Percentiles rank a stretch among this genome's conserved stretches.
Conservation (phyloP, 2,329 filamentous ascomycete genomes). For the Trichophyton benhamiae region DNA sequence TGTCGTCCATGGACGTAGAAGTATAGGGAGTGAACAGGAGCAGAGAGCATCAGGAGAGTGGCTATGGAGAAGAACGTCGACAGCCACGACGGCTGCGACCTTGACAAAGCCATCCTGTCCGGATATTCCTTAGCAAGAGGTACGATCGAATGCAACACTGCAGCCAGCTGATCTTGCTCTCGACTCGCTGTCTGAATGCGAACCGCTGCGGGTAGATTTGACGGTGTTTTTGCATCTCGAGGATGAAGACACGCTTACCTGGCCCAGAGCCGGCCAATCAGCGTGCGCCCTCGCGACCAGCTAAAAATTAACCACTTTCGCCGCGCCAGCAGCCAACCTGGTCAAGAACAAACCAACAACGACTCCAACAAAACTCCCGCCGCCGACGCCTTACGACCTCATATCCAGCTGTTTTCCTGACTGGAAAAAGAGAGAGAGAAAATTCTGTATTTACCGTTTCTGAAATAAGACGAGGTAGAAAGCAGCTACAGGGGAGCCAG, state of each 20-base stretch:
- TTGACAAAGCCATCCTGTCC: constrained; percentile 25
- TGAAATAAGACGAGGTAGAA: background rate
- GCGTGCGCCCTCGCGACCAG: background rate
- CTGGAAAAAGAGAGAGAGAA: background rate
- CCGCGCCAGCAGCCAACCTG: background rate
- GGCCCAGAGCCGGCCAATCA: constrained; percentile 7
- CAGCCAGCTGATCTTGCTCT: background rate
- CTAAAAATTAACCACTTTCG: background rate
- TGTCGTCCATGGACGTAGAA: constrained; percentile 82
- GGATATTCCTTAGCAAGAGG: background rate
- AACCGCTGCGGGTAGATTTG: background rate
- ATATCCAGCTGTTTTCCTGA: background rate
- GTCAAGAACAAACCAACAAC: background rate
- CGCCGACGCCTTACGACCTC: background rate
- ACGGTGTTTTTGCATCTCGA: background rate
- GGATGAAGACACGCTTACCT: background rate
- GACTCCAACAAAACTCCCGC: background rate
- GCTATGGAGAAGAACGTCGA: constrained; percentile 46
- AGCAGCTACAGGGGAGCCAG: background rate
- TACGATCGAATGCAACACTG: background rate
- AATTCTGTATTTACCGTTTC: background rate
- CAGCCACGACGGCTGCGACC: constrained; percentile 28
- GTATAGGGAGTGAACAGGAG: constrained; percentile 71
- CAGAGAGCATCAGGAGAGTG: constrained; percentile 48
- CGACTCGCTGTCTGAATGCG: background rate